phyloP scores from a whole-genome alignment of 2,329 filamentous ascomycete genomes.

The Cercospora zeina region DNA sequence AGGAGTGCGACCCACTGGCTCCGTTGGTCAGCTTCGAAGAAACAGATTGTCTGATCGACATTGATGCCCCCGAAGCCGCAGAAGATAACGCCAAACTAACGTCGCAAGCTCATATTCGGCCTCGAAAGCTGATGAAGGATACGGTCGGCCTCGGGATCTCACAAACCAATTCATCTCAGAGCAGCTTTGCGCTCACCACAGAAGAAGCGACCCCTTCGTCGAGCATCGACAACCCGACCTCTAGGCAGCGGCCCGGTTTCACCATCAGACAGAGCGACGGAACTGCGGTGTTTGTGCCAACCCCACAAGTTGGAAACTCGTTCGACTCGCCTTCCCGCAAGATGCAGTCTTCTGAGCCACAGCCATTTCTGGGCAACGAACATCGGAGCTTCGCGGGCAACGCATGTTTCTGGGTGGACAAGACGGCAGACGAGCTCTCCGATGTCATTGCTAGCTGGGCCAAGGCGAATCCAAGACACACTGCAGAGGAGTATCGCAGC shows the following conservation, averaged over 20 bases:
- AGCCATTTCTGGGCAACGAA: constrained; percentile 18
- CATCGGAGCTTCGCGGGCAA: constrained; percentile 27
- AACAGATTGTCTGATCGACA: constrained; percentile 1
- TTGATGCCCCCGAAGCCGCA: not conserved
- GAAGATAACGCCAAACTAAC: not conserved
- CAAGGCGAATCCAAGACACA: constrained; percentile 20
- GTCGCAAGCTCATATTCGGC: not conserved
- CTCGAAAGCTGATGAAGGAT: not conserved
- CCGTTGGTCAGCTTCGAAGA: constrained; percentile 18
- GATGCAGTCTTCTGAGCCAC: not conserved
- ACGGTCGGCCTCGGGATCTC: constrained; percentile 13
- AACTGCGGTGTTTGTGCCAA: constrained; percentile 9
- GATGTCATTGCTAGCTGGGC: constrained; percentile 25
- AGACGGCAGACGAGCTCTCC: constrained; percentile 20
- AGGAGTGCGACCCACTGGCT: not conserved
- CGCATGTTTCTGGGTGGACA: constrained; percentile 30
- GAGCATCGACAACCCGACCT: not conserved
- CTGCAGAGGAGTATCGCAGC: constrained; percentile 25
- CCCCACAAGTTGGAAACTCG: not conserved
- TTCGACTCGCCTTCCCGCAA: not conserved
- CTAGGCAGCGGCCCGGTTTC: constrained; percentile 10
- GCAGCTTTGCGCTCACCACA: not conserved
- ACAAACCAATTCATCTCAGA: not conserved
- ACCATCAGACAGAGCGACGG: constrained; percentile 18
- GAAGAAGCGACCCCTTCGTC: not conserved